Conservation (phyloP, 140 eudicot species). For the Oenanthe javanica region DNA sequence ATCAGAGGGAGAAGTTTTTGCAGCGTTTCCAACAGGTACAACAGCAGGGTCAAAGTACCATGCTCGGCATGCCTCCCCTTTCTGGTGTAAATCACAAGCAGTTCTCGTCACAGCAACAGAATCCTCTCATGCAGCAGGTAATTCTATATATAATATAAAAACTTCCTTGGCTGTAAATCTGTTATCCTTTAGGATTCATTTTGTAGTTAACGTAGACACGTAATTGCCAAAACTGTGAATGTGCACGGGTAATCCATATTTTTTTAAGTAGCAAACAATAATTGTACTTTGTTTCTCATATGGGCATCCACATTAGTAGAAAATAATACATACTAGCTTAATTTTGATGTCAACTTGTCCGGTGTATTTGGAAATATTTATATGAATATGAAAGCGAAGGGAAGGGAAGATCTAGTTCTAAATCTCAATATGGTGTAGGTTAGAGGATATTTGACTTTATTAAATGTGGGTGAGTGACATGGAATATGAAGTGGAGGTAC, state of each 20-base stretch:
- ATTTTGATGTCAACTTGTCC: neutral
- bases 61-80: slow-evolving; percentile 70
- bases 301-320: neutral
- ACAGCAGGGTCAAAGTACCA: slow-evolving; percentile 74
- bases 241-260: neutral
- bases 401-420: neutral
- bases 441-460: neutral
- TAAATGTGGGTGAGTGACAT: neutral
- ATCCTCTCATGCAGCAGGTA: slow-evolving; percentile 85
- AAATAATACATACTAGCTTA: neutral
- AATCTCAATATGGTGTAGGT: neutral
- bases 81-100: slow-evolving; percentile 68
- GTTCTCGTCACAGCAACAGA: slow-evolving; percentile 70
- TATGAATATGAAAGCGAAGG: neutral
- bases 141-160: neutral
- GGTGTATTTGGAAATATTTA: neutral
- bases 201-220: neutral
- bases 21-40: slow-evolving; percentile 87
- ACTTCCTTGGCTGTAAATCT: neutral
- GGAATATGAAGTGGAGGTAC: neutral
- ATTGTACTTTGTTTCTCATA: neutral
- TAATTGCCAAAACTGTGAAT: neutral
- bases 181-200: neutral
- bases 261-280: neutral
- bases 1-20: slow-evolving; percentile 87